phyloP scores from a whole-genome alignment of 2,329 filamentous ascomycete species.

The Septoria linicola region DNA sequence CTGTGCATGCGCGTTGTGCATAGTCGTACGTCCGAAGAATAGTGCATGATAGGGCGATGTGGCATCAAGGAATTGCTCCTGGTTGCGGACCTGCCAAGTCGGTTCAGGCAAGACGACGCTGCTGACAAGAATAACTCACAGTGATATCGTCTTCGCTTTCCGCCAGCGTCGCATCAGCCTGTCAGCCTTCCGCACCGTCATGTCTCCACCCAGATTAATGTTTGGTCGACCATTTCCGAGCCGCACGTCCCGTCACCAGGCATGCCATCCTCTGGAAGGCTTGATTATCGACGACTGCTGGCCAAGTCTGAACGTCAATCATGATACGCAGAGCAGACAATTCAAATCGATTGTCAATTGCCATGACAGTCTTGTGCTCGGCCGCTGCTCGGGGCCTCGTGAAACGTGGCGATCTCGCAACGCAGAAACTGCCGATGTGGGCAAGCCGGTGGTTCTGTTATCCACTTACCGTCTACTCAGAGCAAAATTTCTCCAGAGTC shows the following conservation, averaged over 20 bases:
- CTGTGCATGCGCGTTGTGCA: too few relatives aligned
- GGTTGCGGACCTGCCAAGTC: neutral
- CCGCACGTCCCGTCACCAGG: too few relatives aligned
- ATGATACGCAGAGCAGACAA: too few relatives aligned
- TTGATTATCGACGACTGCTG: too few relatives aligned
- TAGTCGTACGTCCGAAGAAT: too few relatives aligned
- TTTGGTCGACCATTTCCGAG: too few relatives aligned
- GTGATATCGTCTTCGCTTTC: neutral
- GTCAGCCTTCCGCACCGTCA: neutral
- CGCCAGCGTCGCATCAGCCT: neutral
- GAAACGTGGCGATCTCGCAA: neutral
- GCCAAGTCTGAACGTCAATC: too few relatives aligned
- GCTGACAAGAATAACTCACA: neutral
- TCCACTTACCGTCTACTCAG: conserved; percentile 12
- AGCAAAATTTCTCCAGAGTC: conserved; percentile 4
- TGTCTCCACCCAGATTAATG: neutral
- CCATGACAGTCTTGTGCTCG: neutral
- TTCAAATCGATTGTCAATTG: neutral
- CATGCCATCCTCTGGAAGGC: too few relatives aligned
- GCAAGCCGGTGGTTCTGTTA: conserved; percentile 7
- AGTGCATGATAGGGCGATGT: too few relatives aligned
- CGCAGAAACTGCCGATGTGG: conserved; percentile 7
- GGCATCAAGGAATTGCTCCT: too few relatives aligned
- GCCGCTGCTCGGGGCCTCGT: neutral
- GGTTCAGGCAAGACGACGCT: neutral